Evolutionary conservation across 208 protist genomes (phyloP), one percentile per base, ranked within the genome.

Genomic region (Leishmania major): DNA sequence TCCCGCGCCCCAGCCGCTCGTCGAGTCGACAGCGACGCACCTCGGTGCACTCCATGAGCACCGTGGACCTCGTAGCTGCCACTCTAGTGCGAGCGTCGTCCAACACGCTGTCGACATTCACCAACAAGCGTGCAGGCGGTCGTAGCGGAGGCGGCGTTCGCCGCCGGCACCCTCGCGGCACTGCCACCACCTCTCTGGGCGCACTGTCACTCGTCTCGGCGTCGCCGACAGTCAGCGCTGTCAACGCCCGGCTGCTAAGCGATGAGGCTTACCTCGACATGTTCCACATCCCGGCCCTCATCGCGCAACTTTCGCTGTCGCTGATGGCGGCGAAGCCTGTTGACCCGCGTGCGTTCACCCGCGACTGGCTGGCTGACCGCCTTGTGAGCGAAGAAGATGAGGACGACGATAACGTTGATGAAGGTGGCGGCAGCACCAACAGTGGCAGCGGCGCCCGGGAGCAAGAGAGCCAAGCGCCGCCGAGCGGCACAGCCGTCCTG

Each of bases 261-360:
- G 91, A 96, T 62, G 84, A 92, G 75, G 76, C 85, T n/a, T 95
- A 95, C 80, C 77, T 96, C 10, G 85, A 91, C 47, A 73, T 83
- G 25, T 91, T 88, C 64, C 84, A 83, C 53, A 89, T 97, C 67
- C 60, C 81, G 4, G 71, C 88, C 5, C 73, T 96, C 66, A 82
- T 96, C 4, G 82, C 84, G 11, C 66, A 87, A 55, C 88, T 97
- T 5, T 87, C 87, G 15, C 74, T 89, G 40, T 91, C 90, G 57
- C 77, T 97, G 31, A 81, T 91, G 72, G 79, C 89, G 22, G 64
- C 85, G 1, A 94, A 94, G 79, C 94, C 94, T 4, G 70, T 83
- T 17, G 91, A 97, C 79, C 91, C 90, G 73, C 75, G 89, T 28
- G 82, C 69, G 31, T 97, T 95, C 80, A 88, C 93, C 22, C 77